Conservation (phyloP, 495 filamentous ascomycete genomes). For the Astrocystis sublimbata region DNA sequence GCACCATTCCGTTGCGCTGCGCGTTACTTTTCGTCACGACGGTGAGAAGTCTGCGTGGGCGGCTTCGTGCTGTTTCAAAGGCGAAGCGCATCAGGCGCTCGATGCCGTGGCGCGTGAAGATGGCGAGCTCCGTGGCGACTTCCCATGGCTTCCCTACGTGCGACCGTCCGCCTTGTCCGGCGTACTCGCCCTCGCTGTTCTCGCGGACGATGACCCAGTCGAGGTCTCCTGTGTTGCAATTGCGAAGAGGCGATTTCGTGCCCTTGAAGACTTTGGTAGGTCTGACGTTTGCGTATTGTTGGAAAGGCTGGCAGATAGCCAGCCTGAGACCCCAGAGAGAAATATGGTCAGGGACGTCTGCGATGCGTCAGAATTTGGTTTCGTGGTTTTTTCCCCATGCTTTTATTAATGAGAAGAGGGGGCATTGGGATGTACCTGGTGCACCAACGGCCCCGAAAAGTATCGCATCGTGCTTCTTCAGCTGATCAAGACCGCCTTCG, state of each 20-base stretch:
- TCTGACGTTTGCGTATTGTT: constrained; percentile 59
- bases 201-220: constrained; percentile 61
- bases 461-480: constrained; percentile 58
- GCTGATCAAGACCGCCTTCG: constrained; percentile 51
- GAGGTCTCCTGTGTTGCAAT: constrained; percentile 44
- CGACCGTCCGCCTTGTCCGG: constrained; percentile 56
- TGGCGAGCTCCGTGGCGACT: constrained; percentile 53
- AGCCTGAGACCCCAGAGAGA: constrained; percentile 58
- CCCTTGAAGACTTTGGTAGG: constrained; percentile 53
- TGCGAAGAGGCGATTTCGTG: constrained; percentile 50
- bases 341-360: constrained; percentile 59
- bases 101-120: constrained; percentile 56
- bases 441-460: constrained; percentile 60
- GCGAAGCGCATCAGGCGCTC: constrained; percentile 59
- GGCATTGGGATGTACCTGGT: constrained; percentile 40
- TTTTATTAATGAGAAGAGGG: not conserved
- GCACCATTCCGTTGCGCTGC: constrained; percentile 58
- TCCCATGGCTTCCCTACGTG: constrained; percentile 55
- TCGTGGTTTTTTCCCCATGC: not conserved
- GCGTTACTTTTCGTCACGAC: constrained; percentile 62
- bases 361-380: not conserved
- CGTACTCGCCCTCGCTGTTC: constrained; percentile 61
- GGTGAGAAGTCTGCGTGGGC: constrained; percentile 52
- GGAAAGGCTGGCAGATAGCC: constrained; percentile 55
- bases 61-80: constrained; percentile 51